Evolutionary conservation across 106 monocot species (phyloP), one percentile per base, ranked within the genome.

Genomic region (Amphibolis antarctica): DNA sequence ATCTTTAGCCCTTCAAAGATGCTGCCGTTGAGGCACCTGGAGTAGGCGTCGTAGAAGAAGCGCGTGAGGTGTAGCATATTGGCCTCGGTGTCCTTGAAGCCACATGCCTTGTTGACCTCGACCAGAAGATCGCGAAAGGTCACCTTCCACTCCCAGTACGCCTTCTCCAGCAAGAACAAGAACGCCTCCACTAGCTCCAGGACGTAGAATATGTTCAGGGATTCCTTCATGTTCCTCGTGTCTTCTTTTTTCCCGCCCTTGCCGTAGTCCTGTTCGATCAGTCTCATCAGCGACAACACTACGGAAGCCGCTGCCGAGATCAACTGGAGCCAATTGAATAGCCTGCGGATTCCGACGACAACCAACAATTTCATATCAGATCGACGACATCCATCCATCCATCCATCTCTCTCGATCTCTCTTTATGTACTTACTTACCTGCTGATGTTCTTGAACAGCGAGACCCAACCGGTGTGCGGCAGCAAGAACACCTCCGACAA

Each of bases 1-100:
- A 92, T 92, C 66, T 81, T 80, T 6, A 92, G 73, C 10, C 88
- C 88, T 29, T 92, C 92, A 20, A 92, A 92, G 69, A 92, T 81
- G 78, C 85, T 85, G 1, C 88, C 92, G 5, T 79, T 73, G 46
- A 92, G 44, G 60, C 88, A 85, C 22, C 66, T 71, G 1, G 88
- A 88, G 74, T 85, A 88, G 17, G 88, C 72, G 42, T 88, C 87
- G 53, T 88, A 88, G 71, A 92, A 92, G 76, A 92, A 92, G 7
- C 92, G 69, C 46, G 53, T 69, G 25, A 85, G 58, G 0, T 78
- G 80, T 4, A 82, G 55, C 22, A 80, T 36, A 0, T 83, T 82
- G 3, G 62, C 53, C 11, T 28, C 24, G 4, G 64, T 53, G 0
- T n/a, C n/a, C n/a, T 81, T 78, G 46, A 92, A 71, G 25, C 71